Conservation (phyloP, 306 rosid species). For the Hippophae rhamnoides region DNA sequence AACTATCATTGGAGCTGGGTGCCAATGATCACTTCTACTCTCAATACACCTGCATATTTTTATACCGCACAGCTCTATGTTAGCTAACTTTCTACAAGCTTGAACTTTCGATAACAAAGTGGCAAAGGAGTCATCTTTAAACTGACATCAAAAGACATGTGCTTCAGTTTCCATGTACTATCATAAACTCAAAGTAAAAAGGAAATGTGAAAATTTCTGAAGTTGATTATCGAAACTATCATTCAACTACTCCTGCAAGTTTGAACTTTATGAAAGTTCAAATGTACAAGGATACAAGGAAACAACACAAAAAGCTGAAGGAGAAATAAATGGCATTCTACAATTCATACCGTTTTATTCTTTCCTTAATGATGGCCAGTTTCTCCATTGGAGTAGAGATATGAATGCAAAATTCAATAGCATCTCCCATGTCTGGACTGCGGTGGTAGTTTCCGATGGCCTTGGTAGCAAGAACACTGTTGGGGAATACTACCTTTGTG, state of each 20-base stretch:
- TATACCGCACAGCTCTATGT: background rate
- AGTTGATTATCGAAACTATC: too few relatives aligned
- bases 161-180: too few relatives aligned
- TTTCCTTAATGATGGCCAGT: constrained; percentile 20
- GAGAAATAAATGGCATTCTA: background rate
- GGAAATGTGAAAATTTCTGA: too few relatives aligned
- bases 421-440: constrained; percentile 34
- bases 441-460: constrained; percentile 29
- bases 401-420: constrained; percentile 29
- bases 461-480: constrained; percentile 29
- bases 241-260: too few relatives aligned
- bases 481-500: constrained; percentile 33
- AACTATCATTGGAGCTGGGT: constrained; percentile 22
- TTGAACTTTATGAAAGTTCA: too few relatives aligned
- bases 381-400: constrained; percentile 32
- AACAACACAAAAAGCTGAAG: too few relatives aligned
- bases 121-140: too few relatives aligned
- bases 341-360: constrained; percentile 16
- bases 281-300: too few relatives aligned
- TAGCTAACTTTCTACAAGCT: too few relatives aligned
- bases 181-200: too few relatives aligned
- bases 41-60: constrained; percentile 25
- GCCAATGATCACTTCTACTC: constrained; percentile 26
- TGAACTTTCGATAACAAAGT: too few relatives aligned
- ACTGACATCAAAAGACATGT: too few relatives aligned